These are phyloP conservation scores for Sporisorium exsertum DNA, from an alignment of 1,284 basidiomycete genomes.

Conservation along the genomic window DNA sequence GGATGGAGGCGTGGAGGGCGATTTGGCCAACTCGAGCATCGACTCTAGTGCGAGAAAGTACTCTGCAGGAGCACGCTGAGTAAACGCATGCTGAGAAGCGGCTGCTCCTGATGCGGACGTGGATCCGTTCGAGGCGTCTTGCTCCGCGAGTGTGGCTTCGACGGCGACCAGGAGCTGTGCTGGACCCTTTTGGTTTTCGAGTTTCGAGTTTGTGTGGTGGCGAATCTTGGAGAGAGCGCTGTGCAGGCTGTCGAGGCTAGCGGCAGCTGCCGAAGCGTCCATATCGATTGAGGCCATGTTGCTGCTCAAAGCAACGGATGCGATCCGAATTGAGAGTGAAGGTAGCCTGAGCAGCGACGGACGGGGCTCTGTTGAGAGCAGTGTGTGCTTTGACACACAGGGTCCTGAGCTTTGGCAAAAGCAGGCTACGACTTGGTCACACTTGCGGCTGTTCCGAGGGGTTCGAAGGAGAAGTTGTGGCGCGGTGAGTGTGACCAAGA, in stretches of 20 bases:
- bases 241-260: conserved; percentile 45
- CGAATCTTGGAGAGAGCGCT: conserved; percentile 79
- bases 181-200: conserved; percentile 88
- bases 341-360: background rate
- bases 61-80: conserved; percentile 54
- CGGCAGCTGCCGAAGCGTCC: conserved; percentile 41
- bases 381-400: background rate
- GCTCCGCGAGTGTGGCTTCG: conserved; percentile 86
- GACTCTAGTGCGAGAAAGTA: conserved; percentile 66
- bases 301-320: conserved; percentile 1
- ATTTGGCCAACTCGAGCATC: conserved; percentile 53
- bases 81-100: conserved; percentile 77
- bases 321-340: background rate
- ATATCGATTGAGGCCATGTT: conserved; percentile 40
- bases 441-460: background rate
- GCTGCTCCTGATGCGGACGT: conserved; percentile 73
- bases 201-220: conserved; percentile 82
- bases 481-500: background rate
- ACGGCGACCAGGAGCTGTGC: conserved; percentile 89
- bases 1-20: conserved; percentile 35
- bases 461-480: background rate
- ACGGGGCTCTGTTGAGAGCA: conserved; percentile 7
- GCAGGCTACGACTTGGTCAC: background rate
- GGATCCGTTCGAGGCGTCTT: conserved; percentile 73
- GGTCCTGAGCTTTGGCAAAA: background rate